Base-by-base conservation (phyloP, 768 basidiomycete species). In the Austroboletus eburneus region DNA sequence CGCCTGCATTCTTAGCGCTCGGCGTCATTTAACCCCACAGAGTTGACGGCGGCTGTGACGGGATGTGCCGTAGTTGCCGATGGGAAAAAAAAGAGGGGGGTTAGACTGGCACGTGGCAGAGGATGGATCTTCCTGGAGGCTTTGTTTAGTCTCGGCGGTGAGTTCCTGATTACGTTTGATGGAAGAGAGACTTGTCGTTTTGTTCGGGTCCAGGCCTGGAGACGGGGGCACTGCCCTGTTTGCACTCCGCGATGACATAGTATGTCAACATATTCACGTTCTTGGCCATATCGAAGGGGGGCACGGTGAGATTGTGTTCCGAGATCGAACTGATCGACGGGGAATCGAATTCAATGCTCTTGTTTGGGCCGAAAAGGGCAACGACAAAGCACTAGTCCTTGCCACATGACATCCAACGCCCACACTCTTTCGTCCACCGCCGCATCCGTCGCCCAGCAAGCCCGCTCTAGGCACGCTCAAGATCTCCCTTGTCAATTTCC, bases 181-280 rank as follows among this genome's bases (percentile, higher is more conserved):
- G 38, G 24, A 47, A 52, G 33, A 29, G 48, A 40, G 3, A 38
- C 39, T 45, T 52, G 24, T 40, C 41, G 32, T 37, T 23, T 45
- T 38, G 42, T 50, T 35, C 5, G 35, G 43, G 48, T 34, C 40
- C 17, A 45, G 42, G 23, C 50, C 34, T 32, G 30, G 12, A 32
- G 30, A 32, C 30, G 30, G 12, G 25, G 30, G 30, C 30, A 32
- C 30, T 21, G 34, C 18, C 13, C 1, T 32, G 8, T 38, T 21
- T 9, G 17, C 29, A 58, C 53, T 59, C 63, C 61, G 63, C 61
- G 61, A 60, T 39, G 61, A 45, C 61, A 58, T 45, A 48, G 52
- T 54, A 47, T 61, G 59, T 56, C 58, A 59, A 48, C 39, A 14
- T 17, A 14, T 6, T 40, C 27, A 29, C 51, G 25, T 14, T 6